Percentiles rank a stretch among this genome's conserved stretches.
These are phyloP conservation scores for Kodamaea neixiangensis DNA, from an alignment of 805 yeast species.

Conservation along the genomic window DNA sequence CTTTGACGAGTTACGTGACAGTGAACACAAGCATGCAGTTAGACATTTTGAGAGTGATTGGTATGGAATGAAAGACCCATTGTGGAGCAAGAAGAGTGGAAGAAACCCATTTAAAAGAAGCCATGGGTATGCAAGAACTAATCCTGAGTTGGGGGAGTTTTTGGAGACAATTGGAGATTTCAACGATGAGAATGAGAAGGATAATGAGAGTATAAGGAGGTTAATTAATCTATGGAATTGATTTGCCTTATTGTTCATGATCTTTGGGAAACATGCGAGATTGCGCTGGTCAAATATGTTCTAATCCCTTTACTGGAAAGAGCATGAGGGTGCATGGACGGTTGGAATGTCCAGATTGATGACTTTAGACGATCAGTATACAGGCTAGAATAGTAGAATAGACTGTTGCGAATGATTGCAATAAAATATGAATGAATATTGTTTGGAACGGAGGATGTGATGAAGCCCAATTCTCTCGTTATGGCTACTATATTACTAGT, in stretches of 20 bases:
- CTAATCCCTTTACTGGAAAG: too few relatives aligned
- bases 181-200: neutral
- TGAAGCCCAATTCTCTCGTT: too few relatives aligned
- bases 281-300: too few relatives aligned
- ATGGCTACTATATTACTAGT: too few relatives aligned
- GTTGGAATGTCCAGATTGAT: too few relatives aligned
- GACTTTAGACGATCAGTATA: too few relatives aligned
- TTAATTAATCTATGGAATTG: neutral
- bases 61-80: slow-evolving; percentile 51
- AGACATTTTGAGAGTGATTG: slow-evolving; percentile 55
- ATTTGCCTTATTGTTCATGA: neutral
- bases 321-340: too few relatives aligned
- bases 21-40: slow-evolving; percentile 58
- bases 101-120: slow-evolving; percentile 55
- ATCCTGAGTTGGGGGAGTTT: slow-evolving; percentile 20
- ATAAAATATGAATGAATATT: too few relatives aligned
- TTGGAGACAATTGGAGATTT: slow-evolving; percentile 4
- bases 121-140: slow-evolving; percentile 37
- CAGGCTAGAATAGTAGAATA: too few relatives aligned
- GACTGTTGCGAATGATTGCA: too few relatives aligned
- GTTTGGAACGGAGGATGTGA: too few relatives aligned
- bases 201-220: neutral
- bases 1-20: slow-evolving; percentile 44
- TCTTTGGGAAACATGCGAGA: too few relatives aligned
- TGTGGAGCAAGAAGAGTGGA: slow-evolving; percentile 47